Base-by-base conservation (phyloP, 2,329 filamentous ascomycete species). In the Trichoderma sp. region DNA sequence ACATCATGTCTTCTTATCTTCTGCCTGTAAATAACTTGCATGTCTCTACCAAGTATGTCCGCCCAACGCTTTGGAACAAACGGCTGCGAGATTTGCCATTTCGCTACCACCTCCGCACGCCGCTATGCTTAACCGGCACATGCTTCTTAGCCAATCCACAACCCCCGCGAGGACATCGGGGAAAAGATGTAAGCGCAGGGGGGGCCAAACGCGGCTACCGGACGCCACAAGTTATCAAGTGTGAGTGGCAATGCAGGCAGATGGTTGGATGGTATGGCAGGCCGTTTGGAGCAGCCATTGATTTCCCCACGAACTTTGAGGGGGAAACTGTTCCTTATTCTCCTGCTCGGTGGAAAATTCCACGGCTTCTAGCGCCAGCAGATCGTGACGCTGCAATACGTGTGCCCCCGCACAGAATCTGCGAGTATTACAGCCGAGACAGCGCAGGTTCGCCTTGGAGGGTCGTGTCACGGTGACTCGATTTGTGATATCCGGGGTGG, bases 341-440 rank as follows among this genome's bases (percentile, higher is more conserved):
- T 32, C 57, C 26, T 63, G 21, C 28, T 39, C 12, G 28, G 36
- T 69, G 47, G 71, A 72, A 72, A 32, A 57, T 72, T 72, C 71
- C 47, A 72, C n/a, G 30, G 57, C 57, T 72, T 69, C 71, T 72
- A 72, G 64, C 71, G 64, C 28, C 51, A 64, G 60, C 43, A 53
- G 39, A 62, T 61, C 43, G 26, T 51, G 12, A 51, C 32, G 43
- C 39, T 51, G 57, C 39, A 36, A 32, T 6, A 34, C 36, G 53
- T 21, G 11, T 28, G 32, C 51, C 51, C 64, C 64, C 64, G 64
- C 64, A 67, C 34, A 14, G 26, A 18, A 34, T 34, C 11, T 34
- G 21, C 64, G 11, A n/a, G 47, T 24, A 53, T 53, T 53, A 24
- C 47, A 53, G n/a, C 14, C 26, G 11, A 21, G 15, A 51, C 53